Evolutionary conservation across 768 basidiomycete genomes (phyloP).

Genomic region (Tylopilus intermedius): DNA sequence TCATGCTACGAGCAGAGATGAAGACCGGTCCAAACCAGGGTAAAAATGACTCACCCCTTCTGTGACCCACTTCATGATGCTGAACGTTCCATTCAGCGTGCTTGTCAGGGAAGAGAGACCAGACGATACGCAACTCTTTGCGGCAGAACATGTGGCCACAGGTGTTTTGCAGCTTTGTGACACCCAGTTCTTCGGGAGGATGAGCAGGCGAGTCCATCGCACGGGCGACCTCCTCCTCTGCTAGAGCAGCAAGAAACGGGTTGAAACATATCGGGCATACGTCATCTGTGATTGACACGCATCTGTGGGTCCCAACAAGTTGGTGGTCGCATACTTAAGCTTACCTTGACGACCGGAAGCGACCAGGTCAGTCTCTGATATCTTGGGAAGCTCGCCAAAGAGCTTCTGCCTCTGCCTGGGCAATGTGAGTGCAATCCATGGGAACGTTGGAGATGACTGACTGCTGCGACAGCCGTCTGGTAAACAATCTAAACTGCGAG

Average conservation of each 20-base stretch:
- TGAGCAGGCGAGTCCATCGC: slow-evolving; percentile 80
- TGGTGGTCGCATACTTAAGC: neutral
- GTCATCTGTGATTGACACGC: slow-evolving; percentile 43
- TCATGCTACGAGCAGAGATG: slow-evolving; percentile 40
- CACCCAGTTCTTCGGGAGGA: slow-evolving; percentile 62
- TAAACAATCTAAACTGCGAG: slow-evolving; percentile 28
- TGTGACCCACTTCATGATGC: slow-evolving; percentile 60
- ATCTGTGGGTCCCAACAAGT: neutral
- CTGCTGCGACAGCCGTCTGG: slow-evolving; percentile 26
- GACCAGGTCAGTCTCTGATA: slow-evolving; percentile 47
- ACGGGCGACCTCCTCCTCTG: slow-evolving; percentile 68
- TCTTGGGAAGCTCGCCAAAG: slow-evolving; percentile 41
- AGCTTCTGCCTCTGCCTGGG: slow-evolving; percentile 36
- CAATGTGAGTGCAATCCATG: slow-evolving; percentile 6
- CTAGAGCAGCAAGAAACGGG: slow-evolving; percentile 59
- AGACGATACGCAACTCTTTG: slow-evolving; percentile 55
- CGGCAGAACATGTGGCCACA: slow-evolving; percentile 76
- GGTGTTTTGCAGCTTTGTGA: slow-evolving; percentile 53
- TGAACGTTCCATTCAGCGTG: slow-evolving; percentile 28
- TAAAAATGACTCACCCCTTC: slow-evolving; percentile 44
- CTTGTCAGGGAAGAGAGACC: neutral
- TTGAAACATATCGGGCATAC: slow-evolving; percentile 74
- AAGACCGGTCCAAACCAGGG: slow-evolving; percentile 3
- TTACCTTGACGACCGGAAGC: slow-evolving; percentile 46
- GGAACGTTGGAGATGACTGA: slow-evolving; percentile 7